phyloP scores from a whole-genome alignment of 2,329 filamentous ascomycete species.

The Diatrype stigma region DNA sequence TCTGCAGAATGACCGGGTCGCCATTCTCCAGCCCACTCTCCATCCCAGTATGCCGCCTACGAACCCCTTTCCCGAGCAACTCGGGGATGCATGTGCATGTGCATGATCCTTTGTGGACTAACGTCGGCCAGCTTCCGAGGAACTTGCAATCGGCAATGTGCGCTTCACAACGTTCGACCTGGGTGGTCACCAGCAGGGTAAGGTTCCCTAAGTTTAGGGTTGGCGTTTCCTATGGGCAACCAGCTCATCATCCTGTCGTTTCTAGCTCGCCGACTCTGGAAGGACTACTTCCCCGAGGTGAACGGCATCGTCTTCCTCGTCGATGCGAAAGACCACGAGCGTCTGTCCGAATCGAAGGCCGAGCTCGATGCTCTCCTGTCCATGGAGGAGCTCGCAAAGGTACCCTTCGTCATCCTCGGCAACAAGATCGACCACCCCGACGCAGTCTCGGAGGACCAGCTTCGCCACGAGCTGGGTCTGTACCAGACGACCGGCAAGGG shows the following conservation, averaged over 20 bases:
- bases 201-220: conserved; percentile 13
- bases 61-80: conserved; percentile 2
- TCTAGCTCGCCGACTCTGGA: conserved; percentile 85
- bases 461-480: conserved; percentile 84
- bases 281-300: conserved; percentile 95
- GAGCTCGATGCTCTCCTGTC: conserved; percentile 92
- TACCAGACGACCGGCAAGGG: conserved; percentile 97
- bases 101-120: conserved; percentile 18
- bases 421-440: conserved; percentile 99
- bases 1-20: conserved; percentile 82
- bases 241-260: conserved; percentile 4
- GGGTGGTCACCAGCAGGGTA: conserved; percentile 89
- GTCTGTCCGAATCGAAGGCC: conserved; percentile 89
- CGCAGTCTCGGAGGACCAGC: conserved; percentile 91
- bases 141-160: conserved; percentile 87
- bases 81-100: conserved; percentile 10
- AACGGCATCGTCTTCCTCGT: conserved; percentile 97
- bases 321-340: conserved; percentile 95
- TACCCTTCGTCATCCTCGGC: conserved; percentile 91
- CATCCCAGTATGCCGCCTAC: conserved; percentile 69
- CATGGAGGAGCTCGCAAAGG: conserved; percentile 96
- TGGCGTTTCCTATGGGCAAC: not conserved
- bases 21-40: conserved; percentile 83
- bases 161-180: conserved; percentile 94
- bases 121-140: conserved; percentile 67